A percentile compares a stretch with the other conserved stretches of the same genome.
phyloP scores from a whole-genome alignment of 75 land plant genomes.

The Pinus taeda region DNA sequence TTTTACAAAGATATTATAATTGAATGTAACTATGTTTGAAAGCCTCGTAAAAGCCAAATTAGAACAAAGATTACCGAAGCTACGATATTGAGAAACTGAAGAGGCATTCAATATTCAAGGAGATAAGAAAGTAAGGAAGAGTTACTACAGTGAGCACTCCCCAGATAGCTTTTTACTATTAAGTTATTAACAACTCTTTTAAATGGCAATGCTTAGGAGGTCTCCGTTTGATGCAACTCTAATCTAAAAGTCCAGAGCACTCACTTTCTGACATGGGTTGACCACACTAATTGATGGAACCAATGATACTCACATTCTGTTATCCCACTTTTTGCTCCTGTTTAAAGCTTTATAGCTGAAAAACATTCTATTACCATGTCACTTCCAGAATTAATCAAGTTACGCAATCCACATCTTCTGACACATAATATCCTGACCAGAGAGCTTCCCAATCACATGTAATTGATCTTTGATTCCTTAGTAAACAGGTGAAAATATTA shows the following conservation, averaged over 20 bases:
- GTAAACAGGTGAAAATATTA: too few species aligned
- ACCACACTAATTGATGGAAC: neutral
- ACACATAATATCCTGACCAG: too few species aligned
- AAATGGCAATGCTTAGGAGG: neutral
- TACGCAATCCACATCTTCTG: neutral
- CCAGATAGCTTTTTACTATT: neutral
- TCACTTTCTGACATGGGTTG: neutral
- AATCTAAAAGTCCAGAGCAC: neutral
- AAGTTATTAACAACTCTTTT: neutral
- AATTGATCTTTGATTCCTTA: too few species aligned
- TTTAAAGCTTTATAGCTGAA: neutral
- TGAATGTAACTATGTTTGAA: neutral
- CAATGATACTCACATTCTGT: neutral
- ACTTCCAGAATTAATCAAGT: neutral
- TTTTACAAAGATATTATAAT: neutral
- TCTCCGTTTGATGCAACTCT: neutral
- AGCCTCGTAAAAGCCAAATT: neutral
- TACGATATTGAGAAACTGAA: neutral
- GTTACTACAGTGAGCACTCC: neutral
- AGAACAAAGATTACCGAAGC: neutral
- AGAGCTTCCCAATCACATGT: too few species aligned
- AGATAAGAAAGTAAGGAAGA: neutral
- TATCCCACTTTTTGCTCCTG: neutral
- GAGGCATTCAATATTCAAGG: neutral
- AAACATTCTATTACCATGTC: neutral